These are phyloP conservation scores for Parasarocladium wereldwijsianum DNA, from an alignment of 2,329 filamentous ascomycete genomes.

Conservation along the genomic window DNA sequence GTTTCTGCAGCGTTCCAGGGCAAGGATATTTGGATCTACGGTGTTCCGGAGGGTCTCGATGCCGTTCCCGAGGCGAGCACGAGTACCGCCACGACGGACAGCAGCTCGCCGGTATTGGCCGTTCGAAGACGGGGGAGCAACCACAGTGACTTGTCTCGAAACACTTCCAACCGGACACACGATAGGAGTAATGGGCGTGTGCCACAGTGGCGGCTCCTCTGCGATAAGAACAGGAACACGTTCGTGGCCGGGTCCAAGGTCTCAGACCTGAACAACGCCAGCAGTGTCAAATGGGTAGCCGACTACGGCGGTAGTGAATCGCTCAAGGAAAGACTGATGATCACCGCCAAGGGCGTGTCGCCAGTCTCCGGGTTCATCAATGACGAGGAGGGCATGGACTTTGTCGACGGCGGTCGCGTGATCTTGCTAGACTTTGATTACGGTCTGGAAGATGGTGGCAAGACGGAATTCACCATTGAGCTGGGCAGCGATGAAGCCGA, in stretches of 20 bases:
- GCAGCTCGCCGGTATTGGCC: constrained; percentile 9
- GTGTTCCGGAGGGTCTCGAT: constrained; percentile 59
- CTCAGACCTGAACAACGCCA: constrained; percentile 49
- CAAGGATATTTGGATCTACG: constrained; percentile 65
- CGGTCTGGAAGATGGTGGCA: constrained; percentile 35
- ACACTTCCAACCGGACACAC: constrained; percentile 16
- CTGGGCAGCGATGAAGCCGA: constrained; percentile 58
- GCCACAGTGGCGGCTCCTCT: constrained; percentile 55
- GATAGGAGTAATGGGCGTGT: constrained; percentile 22
- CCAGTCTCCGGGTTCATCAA: constrained; percentile 35
- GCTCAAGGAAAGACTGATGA: constrained; percentile 44
- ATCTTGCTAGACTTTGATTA: constrained; percentile 63
- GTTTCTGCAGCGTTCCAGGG: constrained; percentile 60
- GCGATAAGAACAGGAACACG: constrained; percentile 54
- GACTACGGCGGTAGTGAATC: constrained; percentile 32
- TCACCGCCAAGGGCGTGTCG: constrained; percentile 56
- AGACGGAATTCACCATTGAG: constrained; percentile 51
- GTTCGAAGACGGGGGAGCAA: constrained; percentile 17
- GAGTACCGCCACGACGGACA: constrained; percentile 9
- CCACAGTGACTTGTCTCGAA: constrained; percentile 12
- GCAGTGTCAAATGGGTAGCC: constrained; percentile 57
- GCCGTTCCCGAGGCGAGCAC: constrained; percentile 39
- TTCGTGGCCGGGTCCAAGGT: constrained; percentile 55
- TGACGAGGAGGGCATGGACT: constrained; percentile 58
- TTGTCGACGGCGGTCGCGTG: constrained; percentile 65